Base-by-base conservation (phyloP, 2,329 filamentous ascomycete genomes). In the Chaetomiaceae sp. region DNA sequence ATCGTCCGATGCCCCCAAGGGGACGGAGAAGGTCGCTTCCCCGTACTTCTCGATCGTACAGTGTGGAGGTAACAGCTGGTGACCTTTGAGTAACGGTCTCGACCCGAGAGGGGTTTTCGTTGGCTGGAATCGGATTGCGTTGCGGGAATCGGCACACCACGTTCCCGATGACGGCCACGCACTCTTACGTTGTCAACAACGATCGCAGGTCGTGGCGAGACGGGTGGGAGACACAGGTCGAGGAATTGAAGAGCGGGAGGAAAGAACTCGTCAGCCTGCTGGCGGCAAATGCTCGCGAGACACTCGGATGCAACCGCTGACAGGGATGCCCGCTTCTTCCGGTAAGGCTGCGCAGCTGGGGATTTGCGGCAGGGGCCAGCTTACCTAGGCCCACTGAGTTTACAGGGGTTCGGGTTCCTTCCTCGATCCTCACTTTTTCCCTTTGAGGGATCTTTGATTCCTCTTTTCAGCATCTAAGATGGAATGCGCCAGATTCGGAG, bases 281-380 rank as follows among this genome's bases (percentile, higher is more conserved):
- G 43, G 49, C 56, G 49, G 50, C 53, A 51, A 9, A 31, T 7
- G 27, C 27, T 31, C 27, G n/a, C 15, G 53, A 58, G 56, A 50
- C 56, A 51, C 53, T 52, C n/a, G n/a, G n/a, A n/a, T n/a, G n/a
- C n/a, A n/a, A n/a, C n/a, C n/a, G 53, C 47, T 44, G 51, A n/a
- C 45, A 43, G 38, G 33, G 19, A 23, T 40, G 39, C 38, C 23
- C 48, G 37, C 50, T 54, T 47, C 48, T 25, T 55, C 47, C 22
- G 53, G 56, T 51, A 55, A 55, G 49, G 50, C 53, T 58, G 49
- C 23, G 15, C 19, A 25, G 34, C 17, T n/a, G 44, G 44, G 44
- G 22, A n/a, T 33, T 34, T 29, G 37, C 45, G 45, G 40, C 29
- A 19, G 34, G 42, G 37, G 12, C 6, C 12, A n/a, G n/a, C n/a